A percentile compares a stretch with the other conserved stretches of the same genome.
These are phyloP conservation scores for Penicillium digitatum DNA, from an alignment of 2,329 filamentous ascomycete genomes.

Conservation along the genomic window DNA sequence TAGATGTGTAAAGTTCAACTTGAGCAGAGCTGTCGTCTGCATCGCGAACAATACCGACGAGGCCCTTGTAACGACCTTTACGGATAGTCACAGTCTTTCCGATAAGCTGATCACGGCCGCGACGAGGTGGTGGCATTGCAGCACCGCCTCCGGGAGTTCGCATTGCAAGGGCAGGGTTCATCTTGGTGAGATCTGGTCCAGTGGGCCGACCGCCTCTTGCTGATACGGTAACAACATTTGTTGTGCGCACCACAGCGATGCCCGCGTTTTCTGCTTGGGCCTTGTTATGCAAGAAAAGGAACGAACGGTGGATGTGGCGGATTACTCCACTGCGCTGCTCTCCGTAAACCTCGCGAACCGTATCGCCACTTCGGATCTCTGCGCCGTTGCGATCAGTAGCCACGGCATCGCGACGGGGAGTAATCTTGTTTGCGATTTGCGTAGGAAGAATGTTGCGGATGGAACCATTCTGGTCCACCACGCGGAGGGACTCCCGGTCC, in stretches of 20 bases:
- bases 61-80: conserved; percentile 84
- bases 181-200: conserved; percentile 74
- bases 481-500: conserved; percentile 83
- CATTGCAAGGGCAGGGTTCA: conserved; percentile 86
- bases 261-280: conserved; percentile 80
- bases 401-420: conserved; percentile 75
- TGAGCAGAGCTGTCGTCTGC: conserved; percentile 80
- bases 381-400: conserved; percentile 90
- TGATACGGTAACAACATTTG: conserved; percentile 84
- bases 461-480: conserved; percentile 86
- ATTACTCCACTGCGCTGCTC: conserved; percentile 84
- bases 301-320: conserved; percentile 90
- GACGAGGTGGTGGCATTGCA: conserved; percentile 65
- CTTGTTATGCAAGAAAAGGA: conserved; percentile 82
- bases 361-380: conserved; percentile 87
- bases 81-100: conserved; percentile 88
- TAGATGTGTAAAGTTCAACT: conserved; percentile 91
- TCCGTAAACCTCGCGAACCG: conserved; percentile 83
- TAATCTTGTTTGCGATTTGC: conserved; percentile 84
- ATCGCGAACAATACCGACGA: conserved; percentile 93
- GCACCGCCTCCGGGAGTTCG: conserved; percentile 52
- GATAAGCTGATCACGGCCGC: conserved; percentile 74
- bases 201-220: conserved; percentile 82
- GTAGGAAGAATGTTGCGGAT: conserved; percentile 79
- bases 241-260: conserved; percentile 81